phyloP scores from a whole-genome alignment of 148 eudicot species.

The Arbutus unedo region DNA sequence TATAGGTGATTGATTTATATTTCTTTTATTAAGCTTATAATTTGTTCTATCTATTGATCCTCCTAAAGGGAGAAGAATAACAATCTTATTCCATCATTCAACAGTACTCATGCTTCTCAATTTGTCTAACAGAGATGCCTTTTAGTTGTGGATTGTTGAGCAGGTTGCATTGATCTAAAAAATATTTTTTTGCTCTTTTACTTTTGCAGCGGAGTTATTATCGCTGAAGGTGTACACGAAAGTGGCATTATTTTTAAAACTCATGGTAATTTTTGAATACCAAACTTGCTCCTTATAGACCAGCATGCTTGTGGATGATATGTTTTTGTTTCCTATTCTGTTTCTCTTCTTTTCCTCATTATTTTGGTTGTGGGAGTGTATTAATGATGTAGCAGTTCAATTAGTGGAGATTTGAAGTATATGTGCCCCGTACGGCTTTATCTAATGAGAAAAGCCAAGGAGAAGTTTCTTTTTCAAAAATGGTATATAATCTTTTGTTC shows the following conservation, averaged over 20 bases:
- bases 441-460: not conserved
- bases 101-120: not conserved
- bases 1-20: too few relatives aligned
- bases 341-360: not conserved
- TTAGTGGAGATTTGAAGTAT: not conserved
- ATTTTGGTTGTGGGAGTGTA: not conserved
- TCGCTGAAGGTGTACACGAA: slow-evolving; percentile 77
- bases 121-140: not conserved
- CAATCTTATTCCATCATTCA: too few relatives aligned
- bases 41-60: too few relatives aligned
- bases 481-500: not conserved
- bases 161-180: not conserved
- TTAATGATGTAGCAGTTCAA: not conserved
- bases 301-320: not conserved
- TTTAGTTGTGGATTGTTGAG: not conserved
- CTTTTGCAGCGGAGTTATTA: slow-evolving; percentile 79
- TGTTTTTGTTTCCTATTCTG: not conserved
- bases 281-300: not conserved
- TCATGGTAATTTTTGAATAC: slow-evolving; percentile 51
- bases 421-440: not conserved
- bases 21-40: too few relatives aligned
- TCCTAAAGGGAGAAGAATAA: too few relatives aligned
- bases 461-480: not conserved
- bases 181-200: not conserved
- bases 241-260: slow-evolving; percentile 46